Evolutionary conservation across 345 rosid species (phyloP).

Genomic region (Eucalyptus fibrosa): DNA sequence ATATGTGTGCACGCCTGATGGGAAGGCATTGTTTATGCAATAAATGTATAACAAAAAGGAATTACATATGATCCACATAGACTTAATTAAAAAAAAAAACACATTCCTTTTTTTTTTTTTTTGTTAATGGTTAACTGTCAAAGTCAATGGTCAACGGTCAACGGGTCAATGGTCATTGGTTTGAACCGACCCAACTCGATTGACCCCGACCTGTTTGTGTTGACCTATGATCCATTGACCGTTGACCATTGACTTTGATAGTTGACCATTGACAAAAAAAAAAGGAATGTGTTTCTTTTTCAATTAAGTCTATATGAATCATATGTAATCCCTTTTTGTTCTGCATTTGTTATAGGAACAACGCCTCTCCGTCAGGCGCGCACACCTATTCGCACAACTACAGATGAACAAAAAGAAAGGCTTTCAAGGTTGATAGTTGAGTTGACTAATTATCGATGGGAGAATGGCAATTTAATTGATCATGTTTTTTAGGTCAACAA

Average conservation of each 20-base stretch:
- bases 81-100: too few species aligned
- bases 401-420: too few species aligned
- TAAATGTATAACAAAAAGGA: accelerated
- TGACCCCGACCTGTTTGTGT: accelerated
- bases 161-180: accelerated
- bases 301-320: accelerated
- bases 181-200: accelerated
- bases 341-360: accelerated
- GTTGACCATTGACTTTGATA: accelerated
- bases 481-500: too few species aligned
- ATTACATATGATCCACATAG: too few species aligned
- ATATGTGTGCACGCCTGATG: accelerated
- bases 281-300: too few species aligned
- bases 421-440: accelerated
- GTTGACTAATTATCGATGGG: too few species aligned
- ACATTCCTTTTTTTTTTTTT: too few species aligned
- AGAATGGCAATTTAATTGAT: accelerated
- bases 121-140: too few species aligned
- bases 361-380: accelerated
- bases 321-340: too few species aligned
- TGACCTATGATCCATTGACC: accelerated
- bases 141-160: too few species aligned
- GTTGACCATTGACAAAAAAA: too few species aligned
- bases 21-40: accelerated
- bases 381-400: accelerated